Conservation (phyloP, 371 early-diverging fungal genomes). For the Coemansia sp. region DNA sequence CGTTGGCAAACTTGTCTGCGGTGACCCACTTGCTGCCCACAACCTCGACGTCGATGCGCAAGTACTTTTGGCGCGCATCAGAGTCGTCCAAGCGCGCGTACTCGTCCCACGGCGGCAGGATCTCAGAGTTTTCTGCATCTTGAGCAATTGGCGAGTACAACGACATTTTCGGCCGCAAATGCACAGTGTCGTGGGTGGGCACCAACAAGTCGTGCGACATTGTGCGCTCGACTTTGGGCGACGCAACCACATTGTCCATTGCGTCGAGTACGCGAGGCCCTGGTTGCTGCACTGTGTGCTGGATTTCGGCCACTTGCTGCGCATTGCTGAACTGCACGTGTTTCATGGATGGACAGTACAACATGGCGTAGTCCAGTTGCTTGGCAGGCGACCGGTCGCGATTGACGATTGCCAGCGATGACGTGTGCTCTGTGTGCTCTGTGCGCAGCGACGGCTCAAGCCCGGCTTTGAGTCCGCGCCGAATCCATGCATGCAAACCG, state of each 20-base stretch:
- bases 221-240: conserved; percentile 6
- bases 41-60: conserved; percentile 48
- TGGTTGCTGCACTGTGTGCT: not conserved
- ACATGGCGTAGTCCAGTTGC: conserved; percentile 39
- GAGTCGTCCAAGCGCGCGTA: conserved; percentile 14
- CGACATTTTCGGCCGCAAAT: conserved; percentile 33
- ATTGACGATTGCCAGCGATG: conserved; percentile 11
- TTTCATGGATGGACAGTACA: conserved; percentile 46
- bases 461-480: conserved; percentile 10
- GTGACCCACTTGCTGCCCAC: conserved; percentile 49
- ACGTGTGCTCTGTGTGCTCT: not conserved
- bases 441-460: not conserved
- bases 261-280: not conserved
- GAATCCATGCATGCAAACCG: conserved; percentile 40
- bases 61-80: conserved; percentile 33
- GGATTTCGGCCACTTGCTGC: conserved; percentile 2
- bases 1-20: conserved; percentile 46
- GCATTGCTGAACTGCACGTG: conserved; percentile 40
- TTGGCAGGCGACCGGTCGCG: not conserved
- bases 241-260: conserved; percentile 1
- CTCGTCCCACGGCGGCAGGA: conserved; percentile 44
- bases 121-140: not conserved
- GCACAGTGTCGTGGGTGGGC: conserved; percentile 20
- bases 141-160: conserved; percentile 40
- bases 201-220: not conserved